phyloP scores from a whole-genome alignment of 768 basidiomycete genomes.

The Tylopilus intermedius region DNA sequence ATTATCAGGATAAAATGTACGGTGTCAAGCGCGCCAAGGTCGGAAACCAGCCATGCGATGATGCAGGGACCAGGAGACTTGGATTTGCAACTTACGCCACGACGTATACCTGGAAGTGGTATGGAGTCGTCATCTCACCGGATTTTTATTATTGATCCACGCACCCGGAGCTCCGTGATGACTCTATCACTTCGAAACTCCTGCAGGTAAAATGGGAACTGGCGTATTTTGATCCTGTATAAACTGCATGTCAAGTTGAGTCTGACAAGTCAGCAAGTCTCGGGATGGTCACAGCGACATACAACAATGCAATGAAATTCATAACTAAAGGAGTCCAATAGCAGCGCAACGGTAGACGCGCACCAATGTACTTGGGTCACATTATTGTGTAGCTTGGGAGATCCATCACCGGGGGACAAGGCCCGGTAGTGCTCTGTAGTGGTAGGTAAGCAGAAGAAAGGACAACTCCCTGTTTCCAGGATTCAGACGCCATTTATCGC shows the following conservation, averaged over 20 bases:
- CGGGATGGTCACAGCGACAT: not conserved
- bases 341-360: not conserved
- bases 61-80: not conserved
- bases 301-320: not conserved
- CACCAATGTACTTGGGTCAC: constrained; percentile 8
- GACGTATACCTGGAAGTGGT: constrained; percentile 2
- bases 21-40: constrained; percentile 3
- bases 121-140: not conserved
- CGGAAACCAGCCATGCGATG: not conserved
- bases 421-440: too few relatives aligned
- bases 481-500: too few relatives aligned
- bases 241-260: not conserved
- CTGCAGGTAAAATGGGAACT: constrained; percentile 7
- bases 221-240: constrained; percentile 7
- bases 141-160: not conserved
- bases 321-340: too few relatives aligned
- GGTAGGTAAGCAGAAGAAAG: not conserved
- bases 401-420: not conserved
- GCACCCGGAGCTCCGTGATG: constrained; percentile 4
- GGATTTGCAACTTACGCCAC: constrained; percentile 2
- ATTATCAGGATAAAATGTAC: not conserved
- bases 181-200: constrained; percentile 1
- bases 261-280: too few relatives aligned
- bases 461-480: too few relatives aligned
- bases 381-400: not conserved